Base-by-base conservation (phyloP, 2,329 filamentous ascomycete genomes). In the Lachnellula cervina region DNA sequence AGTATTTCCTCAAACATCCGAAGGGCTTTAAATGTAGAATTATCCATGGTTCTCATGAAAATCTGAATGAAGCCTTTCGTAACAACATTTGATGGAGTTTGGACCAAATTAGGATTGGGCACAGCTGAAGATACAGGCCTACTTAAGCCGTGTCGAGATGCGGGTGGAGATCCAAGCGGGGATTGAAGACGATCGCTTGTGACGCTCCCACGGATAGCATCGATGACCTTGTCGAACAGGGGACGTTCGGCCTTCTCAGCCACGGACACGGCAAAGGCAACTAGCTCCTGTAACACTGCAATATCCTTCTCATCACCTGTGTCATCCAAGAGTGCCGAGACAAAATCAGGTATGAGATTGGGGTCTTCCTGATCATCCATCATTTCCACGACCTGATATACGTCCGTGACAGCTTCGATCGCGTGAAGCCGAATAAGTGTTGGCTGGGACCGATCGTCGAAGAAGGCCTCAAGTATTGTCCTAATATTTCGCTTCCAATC, bases 11-110 rank as follows among this genome's bases (percentile, higher is more conserved):
- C 77, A 63, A 84, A 91, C 0, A 86, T 72, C 48, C 77, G 78
- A 21, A 79, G 74, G 13, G 86, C 82, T 70, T 92, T 93, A 14
- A 71, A 71, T 7, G 81, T 80, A 52, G 88, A 84, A 32, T 74
- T 75, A 61, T 86, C 84, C 74, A 95, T 82, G 13, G 83, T 83
- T 51, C 83, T 80, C 61, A 92, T 81, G 69, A 96, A 96, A 51
- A 95, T 84, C 59, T 81, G 82, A 43, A 90, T 84, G 55, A 90
- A 83, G 2, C 86, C 88, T 55, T 79, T 82, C 0, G 86, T 80
- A 46, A 89, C 85, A 43, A 92, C 82, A 62, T 90, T 89, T 3
- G 84, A 84, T 1, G 82, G 79, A 23, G 84, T 87, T 43, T 69
- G 67, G n/a, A 57, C 54, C 28, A 62, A 25, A 37, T 35, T 52